Base-by-base conservation (phyloP, 176 grass and related monocot species). In the Dendrocalamus sinicus region DNA sequence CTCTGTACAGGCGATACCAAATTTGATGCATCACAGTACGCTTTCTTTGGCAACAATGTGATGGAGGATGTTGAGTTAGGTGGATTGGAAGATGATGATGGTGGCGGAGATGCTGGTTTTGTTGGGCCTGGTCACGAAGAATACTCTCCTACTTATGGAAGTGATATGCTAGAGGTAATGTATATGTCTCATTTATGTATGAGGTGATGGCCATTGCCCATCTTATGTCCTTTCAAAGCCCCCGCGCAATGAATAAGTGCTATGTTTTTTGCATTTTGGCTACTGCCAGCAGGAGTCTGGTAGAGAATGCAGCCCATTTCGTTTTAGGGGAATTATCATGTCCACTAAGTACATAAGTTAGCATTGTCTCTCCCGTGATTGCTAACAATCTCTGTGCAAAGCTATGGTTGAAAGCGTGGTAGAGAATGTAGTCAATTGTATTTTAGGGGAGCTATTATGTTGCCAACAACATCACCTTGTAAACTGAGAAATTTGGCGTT, bases 21-120 rank as follows among this genome's bases (percentile, higher is more conserved):
- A 44, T 94, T 94, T 86, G 83, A 94, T 84, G 92, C 92, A 16
- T 94, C 89, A 30, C 92, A 86, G 28, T 94, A 94, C 77, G 75
- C 79, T 51, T 94, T 94, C 74, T 94, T 94, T 17, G 92, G 92
- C 35, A 91, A 84, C 60, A 88, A 89, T 84, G 72, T 35, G 0
- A 67, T 91, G 51, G 86, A 89, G 50, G 92, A 94, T 43, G 79
- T 94, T 68, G 92, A 94, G 68, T 67, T 94, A 73, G 92, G 92
- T 83, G 89, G 92, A 69, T 87, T 94, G 85, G 92, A 94, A 51
- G 89, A 89, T 28, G 92, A 90, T 39, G 71, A 70, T 80, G 83
- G 22, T 71, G 80, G 17, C 17, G 16, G 16, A 2, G 52, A 79
- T 86, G 46, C 82, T 70, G 73, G 67, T 75, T 77, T 88, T 67